Percentiles rank a stretch among this genome's conserved stretches.
These are phyloP conservation scores for Podospora pseudoanserina DNA, from an alignment of 495 filamentous ascomycete species.

Conservation along the genomic window DNA sequence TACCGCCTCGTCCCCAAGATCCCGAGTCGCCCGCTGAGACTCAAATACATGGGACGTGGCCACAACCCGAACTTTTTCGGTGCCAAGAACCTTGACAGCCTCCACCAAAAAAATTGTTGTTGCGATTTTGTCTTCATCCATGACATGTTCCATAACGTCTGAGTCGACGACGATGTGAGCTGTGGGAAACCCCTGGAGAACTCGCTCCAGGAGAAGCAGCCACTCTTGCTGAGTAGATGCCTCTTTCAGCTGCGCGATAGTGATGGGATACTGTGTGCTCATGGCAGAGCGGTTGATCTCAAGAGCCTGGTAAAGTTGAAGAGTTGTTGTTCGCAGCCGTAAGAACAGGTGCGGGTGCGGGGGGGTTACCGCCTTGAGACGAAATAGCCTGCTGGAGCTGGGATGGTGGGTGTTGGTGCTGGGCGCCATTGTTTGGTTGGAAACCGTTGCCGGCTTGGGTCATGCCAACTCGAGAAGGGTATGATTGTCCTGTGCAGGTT, in stretches of 20 bases:
- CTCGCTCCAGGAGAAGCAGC: constrained; percentile 1
- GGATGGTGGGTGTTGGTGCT: too few relatives aligned
- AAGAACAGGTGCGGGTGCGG: too few relatives aligned
- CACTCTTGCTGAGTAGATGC: constrained; percentile 1
- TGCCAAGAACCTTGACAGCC: neutral
- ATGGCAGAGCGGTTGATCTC: constrained; percentile 3
- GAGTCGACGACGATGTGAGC: constrained; percentile 5
- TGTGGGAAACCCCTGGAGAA: neutral
- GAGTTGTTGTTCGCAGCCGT: too few relatives aligned
- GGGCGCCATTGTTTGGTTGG: too few relatives aligned
- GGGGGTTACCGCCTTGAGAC: too few relatives aligned
- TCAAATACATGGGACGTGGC: neutral
- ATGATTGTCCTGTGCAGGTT: too few relatives aligned
- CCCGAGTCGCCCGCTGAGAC: neutral
- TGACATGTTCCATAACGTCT: constrained; percentile 4
- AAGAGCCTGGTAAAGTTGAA: neutral
- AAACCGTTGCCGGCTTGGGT: too few relatives aligned
- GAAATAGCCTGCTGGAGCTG: too few relatives aligned
- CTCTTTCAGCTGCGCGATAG: neutral
- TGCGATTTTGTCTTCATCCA: neutral
- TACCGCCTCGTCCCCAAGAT: neutral
- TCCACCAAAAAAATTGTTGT: neutral
- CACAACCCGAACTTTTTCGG: neutral
- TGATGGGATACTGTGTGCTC: constrained; percentile 3
- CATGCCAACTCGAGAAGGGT: too few relatives aligned